Evolutionary conservation across 2,329 filamentous ascomycete species (phyloP).

Genomic region (Talaromyces sp.): DNA sequence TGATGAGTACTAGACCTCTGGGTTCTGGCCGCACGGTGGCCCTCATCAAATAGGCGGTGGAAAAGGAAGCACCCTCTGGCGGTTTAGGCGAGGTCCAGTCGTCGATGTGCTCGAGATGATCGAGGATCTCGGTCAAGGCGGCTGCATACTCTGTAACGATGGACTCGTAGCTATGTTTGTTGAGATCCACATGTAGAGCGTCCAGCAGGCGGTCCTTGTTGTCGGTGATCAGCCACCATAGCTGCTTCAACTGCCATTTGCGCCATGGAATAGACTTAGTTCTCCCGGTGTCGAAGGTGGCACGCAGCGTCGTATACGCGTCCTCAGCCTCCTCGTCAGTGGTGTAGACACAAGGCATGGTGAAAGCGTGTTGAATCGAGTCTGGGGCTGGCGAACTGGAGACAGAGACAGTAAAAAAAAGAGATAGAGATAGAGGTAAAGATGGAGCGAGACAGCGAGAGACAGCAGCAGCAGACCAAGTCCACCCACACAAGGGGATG

Average conservation of each 20-base stretch:
- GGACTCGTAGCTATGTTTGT: slow-evolving; percentile 30
- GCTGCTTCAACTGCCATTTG: slow-evolving; percentile 37
- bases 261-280: slow-evolving; percentile 36
- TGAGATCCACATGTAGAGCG: slow-evolving; percentile 30
- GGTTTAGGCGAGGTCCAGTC: slow-evolving; percentile 34
- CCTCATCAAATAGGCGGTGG: slow-evolving; percentile 25
- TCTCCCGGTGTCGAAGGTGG: slow-evolving; percentile 23
- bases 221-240: slow-evolving; percentile 39
- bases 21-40: slow-evolving; percentile 38
- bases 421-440: not conserved
- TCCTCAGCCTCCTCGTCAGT: not conserved
- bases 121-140: slow-evolving; percentile 31
- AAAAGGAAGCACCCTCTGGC: slow-evolving; percentile 17
- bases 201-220: slow-evolving; percentile 29
- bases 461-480: not conserved
- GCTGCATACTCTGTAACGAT: slow-evolving; percentile 24
- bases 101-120: slow-evolving; percentile 34
- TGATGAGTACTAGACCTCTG: slow-evolving; percentile 39
- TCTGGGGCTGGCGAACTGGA: not conserved
- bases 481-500: not conserved
- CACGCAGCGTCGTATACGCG: not conserved
- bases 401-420: not conserved
- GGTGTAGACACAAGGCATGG: not conserved
- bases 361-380: not conserved
- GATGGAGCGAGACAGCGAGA: too few species aligned